Base-by-base conservation (phyloP, 306 rosid species). In the Prosopis cineraria region DNA sequence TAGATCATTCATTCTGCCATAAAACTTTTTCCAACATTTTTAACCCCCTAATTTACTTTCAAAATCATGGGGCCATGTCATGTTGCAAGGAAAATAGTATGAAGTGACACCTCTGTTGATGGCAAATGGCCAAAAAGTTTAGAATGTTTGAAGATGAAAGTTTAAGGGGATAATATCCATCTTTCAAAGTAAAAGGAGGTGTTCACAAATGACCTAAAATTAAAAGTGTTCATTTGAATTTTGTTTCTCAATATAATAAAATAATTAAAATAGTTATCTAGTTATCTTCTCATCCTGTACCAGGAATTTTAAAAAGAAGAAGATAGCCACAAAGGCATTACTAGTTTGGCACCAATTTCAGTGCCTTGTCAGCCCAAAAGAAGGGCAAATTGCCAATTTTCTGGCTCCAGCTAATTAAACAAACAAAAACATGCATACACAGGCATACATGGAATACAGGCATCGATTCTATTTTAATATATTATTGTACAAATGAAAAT, bases 401-500 rank as follows among this genome's bases (percentile, higher is more conserved):
- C 70, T 69, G 52, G 72, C 68, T 52, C 33, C 62, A 74, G 70
- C 25, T 66, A 48, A 39, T 62, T n/a, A 75, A 52, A 65, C 39
- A 36, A 72, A 22, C 37, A 76, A 73, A 66, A 34, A 52, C 27
- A 79, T 56, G 25, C 56, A 66, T 4, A 27, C 29, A 64, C 68
- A 27, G 20, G 50, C 56, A 77, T 43, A 50, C 30, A 48, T 64
- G 68, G 47, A 63, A 78, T 78, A 16, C 40, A 74, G 50, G 69
- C 47, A 41, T 66, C 70, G 31, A 58, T 74, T 25, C 10, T 27
- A 63, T 13, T 47, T 74, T 59, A 73, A 47, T 27, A 30, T 37
- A 50, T 41, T 33, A 52, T 41, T 37, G 39, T 14, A 56, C 33
- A 74, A 53, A 40, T 52, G 58, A n/a, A 85, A 75, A 74, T 72